A percentile compares a stretch with the other conserved stretches of the same genome.
These are phyloP conservation scores for Claviceps pazoutovae DNA, from an alignment of 2,329 filamentous ascomycete species.

Conservation along the genomic window DNA sequence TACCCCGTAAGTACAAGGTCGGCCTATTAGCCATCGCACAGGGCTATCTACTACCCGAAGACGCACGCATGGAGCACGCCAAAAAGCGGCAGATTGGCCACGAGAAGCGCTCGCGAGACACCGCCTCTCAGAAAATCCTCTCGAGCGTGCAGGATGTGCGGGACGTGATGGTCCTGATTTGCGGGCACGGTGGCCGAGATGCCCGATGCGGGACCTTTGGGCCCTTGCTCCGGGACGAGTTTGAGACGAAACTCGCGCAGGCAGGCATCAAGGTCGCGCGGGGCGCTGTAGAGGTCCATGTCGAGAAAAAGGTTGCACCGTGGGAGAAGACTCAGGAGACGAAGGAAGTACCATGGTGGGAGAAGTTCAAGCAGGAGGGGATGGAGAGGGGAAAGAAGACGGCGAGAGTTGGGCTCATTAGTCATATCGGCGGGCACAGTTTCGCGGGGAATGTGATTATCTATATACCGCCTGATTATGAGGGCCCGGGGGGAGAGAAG, in stretches of 20 bases:
- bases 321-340: conserved; percentile 8
- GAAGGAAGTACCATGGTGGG: conserved; percentile 4
- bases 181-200: conserved; percentile 75
- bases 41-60: conserved; percentile 50
- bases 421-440: conserved; percentile 74
- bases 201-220: conserved; percentile 69
- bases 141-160: conserved; percentile 44
- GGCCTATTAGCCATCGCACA: conserved; percentile 44
- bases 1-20: conserved; percentile 48
- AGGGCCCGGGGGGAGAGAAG: conserved; percentile 22
- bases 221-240: conserved; percentile 57
- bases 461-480: conserved; percentile 51
- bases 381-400: conserved; percentile 13
- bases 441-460: conserved; percentile 76
- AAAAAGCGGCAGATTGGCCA: conserved; percentile 43
- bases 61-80: conserved; percentile 48
- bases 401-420: conserved; percentile 55
- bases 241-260: conserved; percentile 42
- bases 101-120: conserved; percentile 36
- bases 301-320: conserved; percentile 1
- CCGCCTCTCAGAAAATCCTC: conserved; percentile 36
- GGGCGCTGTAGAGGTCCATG: conserved; percentile 27
- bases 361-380: conserved; percentile 7
- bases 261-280: conserved; percentile 34
- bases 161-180: conserved; percentile 69